Percentiles rank a stretch among this genome's conserved stretches.
phyloP scores from a whole-genome alignment of 2,329 filamentous ascomycete genomes.

The Lecanicillium sp. region DNA sequence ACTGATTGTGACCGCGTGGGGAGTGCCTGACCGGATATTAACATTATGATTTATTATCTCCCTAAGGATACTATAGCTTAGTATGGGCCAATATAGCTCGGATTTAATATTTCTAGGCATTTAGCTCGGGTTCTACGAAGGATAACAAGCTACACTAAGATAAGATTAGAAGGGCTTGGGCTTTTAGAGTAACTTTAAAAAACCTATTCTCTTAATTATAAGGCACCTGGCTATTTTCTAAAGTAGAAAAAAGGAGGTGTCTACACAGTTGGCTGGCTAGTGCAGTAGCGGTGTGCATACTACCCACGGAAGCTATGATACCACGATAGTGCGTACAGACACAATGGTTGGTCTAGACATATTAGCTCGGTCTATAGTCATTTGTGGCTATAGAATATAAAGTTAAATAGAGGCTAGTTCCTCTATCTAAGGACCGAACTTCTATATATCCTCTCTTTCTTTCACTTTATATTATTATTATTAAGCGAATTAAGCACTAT shows the following conservation, averaged over 20 bases:
- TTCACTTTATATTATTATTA: not conserved
- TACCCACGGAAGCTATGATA: not conserved
- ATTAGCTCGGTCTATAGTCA: not conserved
- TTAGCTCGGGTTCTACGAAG: not conserved
- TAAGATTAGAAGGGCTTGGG: slow-evolving; percentile 1
- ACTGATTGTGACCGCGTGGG: not conserved
- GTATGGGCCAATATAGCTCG: not conserved
- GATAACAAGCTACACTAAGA: not conserved
- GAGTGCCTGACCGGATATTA: not conserved
- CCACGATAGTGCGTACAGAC: not conserved
- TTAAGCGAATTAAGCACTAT: not conserved
- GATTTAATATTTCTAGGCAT: not conserved
- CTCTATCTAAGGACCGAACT: not conserved
- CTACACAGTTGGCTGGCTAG: not conserved
- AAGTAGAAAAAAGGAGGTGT: not conserved
- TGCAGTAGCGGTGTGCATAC: not conserved
- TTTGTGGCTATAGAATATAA: not conserved
- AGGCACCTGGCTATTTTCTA: not conserved
- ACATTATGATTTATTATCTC: slow-evolving; percentile 1
- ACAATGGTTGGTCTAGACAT: not conserved
- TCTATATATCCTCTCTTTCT: not conserved
- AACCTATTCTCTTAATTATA: not conserved
- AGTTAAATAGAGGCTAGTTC: not conserved
- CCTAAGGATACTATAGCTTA: not conserved
- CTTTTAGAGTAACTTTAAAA: not conserved